These are phyloP conservation scores for Aspergillus amoenus DNA, from an alignment of 2,329 filamentous ascomycete genomes.

Conservation along the genomic window DNA sequence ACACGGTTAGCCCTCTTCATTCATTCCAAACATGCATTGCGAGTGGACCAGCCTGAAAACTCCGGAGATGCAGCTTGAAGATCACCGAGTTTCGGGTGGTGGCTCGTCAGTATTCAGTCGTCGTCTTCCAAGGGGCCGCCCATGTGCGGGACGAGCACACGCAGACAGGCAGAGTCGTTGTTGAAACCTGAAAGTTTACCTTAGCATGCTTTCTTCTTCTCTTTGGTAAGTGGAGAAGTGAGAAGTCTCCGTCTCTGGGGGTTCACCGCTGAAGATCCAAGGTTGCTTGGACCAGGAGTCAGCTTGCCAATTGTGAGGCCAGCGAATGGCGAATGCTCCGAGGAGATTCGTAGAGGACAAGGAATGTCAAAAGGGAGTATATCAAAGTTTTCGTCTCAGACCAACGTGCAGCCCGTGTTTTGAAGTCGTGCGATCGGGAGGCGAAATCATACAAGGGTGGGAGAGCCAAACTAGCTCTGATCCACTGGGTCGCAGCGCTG, in stretches of 20 bases:
- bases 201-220: background rate
- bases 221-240: background rate
- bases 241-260: background rate
- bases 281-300: background rate
- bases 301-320: background rate
- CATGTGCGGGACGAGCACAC: slow-evolving; percentile 3
- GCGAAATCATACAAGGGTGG: slow-evolving; percentile 14
- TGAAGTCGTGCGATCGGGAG: slow-evolving; percentile 18
- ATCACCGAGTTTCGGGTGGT: slow-evolving; percentile 15
- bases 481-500: slow-evolving; percentile 12
- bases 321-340: slow-evolving; percentile 9
- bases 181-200: background rate
- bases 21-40: slow-evolving; percentile 16
- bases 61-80: slow-evolving; percentile 23
- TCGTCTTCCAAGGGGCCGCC: background rate
- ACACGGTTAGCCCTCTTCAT: slow-evolving; percentile 9
- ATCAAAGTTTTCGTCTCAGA: slow-evolving; percentile 8
- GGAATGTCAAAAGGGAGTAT: slow-evolving; percentile 4
- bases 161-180: slow-evolving; percentile 1
- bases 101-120: too few relatives aligned
- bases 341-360: background rate
- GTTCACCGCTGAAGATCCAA: slow-evolving; percentile 5
- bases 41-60: slow-evolving; percentile 21
- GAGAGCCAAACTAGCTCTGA: slow-evolving; percentile 5
- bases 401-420: background rate